Evolutionary conservation across 306 rosid genomes (phyloP).

Genomic region (Mucuna pruriens): DNA sequence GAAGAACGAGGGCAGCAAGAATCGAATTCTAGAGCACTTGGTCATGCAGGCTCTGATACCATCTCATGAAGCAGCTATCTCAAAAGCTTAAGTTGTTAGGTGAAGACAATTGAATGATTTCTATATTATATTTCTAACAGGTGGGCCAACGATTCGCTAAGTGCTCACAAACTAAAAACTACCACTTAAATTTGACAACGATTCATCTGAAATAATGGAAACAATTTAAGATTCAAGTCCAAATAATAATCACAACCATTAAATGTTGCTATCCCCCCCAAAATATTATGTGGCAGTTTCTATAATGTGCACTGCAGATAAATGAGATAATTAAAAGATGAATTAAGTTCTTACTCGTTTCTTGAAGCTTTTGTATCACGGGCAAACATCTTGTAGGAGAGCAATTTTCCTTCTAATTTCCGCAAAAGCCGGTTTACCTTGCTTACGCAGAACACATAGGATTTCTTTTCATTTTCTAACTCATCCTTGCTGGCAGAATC

Average conservation of each 20-base stretch:
- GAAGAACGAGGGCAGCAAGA: not conserved
- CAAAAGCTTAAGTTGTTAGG: not conserved
- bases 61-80: not conserved
- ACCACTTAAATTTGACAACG: constrained; percentile 15
- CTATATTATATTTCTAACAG: not conserved
- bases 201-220: constrained; percentile 22
- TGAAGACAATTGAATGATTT: not conserved
- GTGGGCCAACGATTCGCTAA: constrained; percentile 13
- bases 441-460: constrained; percentile 57
- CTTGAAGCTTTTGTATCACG: constrained; percentile 98
- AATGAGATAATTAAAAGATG: constrained; percentile 8
- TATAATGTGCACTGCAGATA: constrained; percentile 8
- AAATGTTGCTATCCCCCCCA: constrained; percentile 9
- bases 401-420: constrained; percentile 78
- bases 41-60: not conserved
- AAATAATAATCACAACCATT: not conserved
- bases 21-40: not conserved
- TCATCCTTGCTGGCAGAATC: constrained; percentile 39
- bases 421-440: constrained; percentile 74
- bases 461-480: constrained; percentile 53
- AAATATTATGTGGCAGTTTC: constrained; percentile 14
- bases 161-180: constrained; percentile 10
- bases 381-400: constrained; percentile 94
- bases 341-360: constrained; percentile 70
- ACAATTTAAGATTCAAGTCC: constrained; percentile 23